Conservation (phyloP, 2,329 filamentous ascomycete genomes). For the Teratosphaeria zuluensis region DNA sequence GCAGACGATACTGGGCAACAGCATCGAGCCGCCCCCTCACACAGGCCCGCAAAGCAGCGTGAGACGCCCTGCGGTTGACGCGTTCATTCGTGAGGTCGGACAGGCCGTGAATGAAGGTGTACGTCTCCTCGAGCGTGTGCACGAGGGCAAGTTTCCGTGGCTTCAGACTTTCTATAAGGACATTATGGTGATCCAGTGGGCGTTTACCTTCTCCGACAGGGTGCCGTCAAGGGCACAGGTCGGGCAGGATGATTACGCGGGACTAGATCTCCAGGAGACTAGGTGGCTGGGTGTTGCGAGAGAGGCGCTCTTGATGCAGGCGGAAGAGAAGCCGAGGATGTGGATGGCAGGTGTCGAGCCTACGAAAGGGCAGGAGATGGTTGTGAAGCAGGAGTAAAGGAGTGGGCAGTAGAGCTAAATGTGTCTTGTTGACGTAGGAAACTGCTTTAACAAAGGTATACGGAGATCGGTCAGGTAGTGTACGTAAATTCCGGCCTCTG, state of each 20-base stretch:
- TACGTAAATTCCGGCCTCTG: conserved; percentile 29
- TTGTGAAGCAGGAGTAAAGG: not conserved
- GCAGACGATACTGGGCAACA: not conserved
- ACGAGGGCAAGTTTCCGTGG: not conserved
- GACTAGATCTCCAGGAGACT: not conserved
- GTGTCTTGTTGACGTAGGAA: not conserved
- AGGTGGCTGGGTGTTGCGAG: not conserved
- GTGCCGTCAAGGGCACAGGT: not conserved
- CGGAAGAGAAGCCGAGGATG: not conserved
- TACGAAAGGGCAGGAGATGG: not conserved
- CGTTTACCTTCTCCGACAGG: not conserved
- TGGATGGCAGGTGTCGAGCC: not conserved
- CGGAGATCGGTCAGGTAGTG: conserved; percentile 3
- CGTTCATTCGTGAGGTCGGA: not conserved
- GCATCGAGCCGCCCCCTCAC: not conserved
- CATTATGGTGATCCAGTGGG: not conserved
- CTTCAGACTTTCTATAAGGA: not conserved
- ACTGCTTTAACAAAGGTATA: not conserved
- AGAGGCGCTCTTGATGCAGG: not conserved
- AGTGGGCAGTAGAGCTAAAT: not conserved
- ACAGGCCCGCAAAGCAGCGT: not conserved
- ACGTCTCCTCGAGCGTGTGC: not conserved
- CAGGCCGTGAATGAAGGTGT: not conserved
- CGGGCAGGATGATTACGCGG: not conserved
- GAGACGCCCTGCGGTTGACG: not conserved